A percentile compares a stretch with the other conserved stretches of the same genome.
Evolutionary conservation across 805 yeast genomes (phyloP).

Genomic region (Cyberlindnera petersonii): DNA sequence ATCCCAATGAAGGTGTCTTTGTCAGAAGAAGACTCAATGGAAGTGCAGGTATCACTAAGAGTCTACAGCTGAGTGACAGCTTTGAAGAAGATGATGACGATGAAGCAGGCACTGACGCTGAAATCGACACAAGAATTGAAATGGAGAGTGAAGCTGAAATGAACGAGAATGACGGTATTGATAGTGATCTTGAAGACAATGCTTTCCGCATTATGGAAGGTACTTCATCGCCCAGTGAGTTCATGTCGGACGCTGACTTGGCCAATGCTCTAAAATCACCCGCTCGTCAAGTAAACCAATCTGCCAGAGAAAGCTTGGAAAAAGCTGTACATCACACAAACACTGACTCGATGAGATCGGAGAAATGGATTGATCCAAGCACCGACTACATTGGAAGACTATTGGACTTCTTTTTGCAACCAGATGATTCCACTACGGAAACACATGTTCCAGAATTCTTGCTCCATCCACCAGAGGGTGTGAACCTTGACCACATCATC

Average conservation of each 20-base stretch:
- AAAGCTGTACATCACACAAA: constrained; percentile 18
- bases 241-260: constrained; percentile 49
- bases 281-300: constrained; percentile 13
- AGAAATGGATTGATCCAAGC: constrained; percentile 30
- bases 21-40: constrained; percentile 15
- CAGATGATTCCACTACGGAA: constrained; percentile 47
- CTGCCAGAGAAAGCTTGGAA: constrained; percentile 26
- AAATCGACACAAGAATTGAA: constrained; percentile 11
- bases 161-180: constrained; percentile 23
- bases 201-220: constrained; percentile 13
- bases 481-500: constrained; percentile 70
- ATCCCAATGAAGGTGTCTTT: constrained; percentile 27
- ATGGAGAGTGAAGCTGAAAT: constrained; percentile 19
- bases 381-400: constrained; percentile 43
- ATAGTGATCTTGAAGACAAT: constrained; percentile 23
- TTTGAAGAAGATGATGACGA: constrained; percentile 8
- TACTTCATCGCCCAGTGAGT: constrained; percentile 50
- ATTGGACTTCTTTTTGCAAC: constrained; percentile 50
- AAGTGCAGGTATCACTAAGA: background rate
- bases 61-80: constrained; percentile 1
- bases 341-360: constrained; percentile 13
- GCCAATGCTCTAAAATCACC: constrained; percentile 39
- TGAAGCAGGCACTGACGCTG: constrained; percentile 4
- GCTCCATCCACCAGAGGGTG: constrained; percentile 57
- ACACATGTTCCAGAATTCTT: constrained; percentile 58